Base-by-base conservation (phyloP, 2,329 filamentous ascomycete species). In the Colletotrichum musicola region DNA sequence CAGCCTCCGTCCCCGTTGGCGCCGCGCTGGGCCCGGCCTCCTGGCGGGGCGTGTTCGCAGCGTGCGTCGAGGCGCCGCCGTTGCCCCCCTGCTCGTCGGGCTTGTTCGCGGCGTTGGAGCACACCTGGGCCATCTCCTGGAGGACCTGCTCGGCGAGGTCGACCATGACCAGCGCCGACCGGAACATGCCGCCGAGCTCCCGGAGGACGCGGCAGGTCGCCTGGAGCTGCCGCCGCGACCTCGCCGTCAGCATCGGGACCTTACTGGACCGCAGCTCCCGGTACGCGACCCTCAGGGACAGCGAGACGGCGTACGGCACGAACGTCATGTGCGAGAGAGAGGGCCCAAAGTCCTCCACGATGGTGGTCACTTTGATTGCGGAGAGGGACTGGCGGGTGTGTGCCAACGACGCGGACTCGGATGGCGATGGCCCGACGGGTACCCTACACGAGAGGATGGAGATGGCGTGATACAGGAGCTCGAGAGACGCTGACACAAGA, bases 211-310 rank as follows among this genome's bases (percentile, higher is more conserved):
- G 64, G 53, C 72, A 74, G 6, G 68, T 73, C 13, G 71, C 68
- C 30, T 72, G 72, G 53, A 74, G 62, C 16, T 69, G 66, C 13
- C 56, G 55, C 13, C 66, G 56, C 64, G 46, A 74, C 54, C 64
- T 58, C 55, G 59, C 68, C 56, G 61, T 51, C 18, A 69, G 35
- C 66, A 66, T 69, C 22, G 73, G 63, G 22, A 73, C 69, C 27
- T 68, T 70, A 50, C 71, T 73, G 18, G 72, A 73, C 13, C 73
- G 69, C 4, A 74, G 68, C 51, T 69, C 73, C 30, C 71, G 65
- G 51, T 74, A 74, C 3, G 73, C 72, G 6, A 73, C 72, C 9
- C 72, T 72, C 25, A 72, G 59, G 10, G 73, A 73, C 38, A 74
- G 62, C 10, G 73, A 74, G 10, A 74, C 71, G 10, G 73, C 68